Conservation (phyloP, 1,284 basidiomycete species). For the Irpex lacteus region DNA sequence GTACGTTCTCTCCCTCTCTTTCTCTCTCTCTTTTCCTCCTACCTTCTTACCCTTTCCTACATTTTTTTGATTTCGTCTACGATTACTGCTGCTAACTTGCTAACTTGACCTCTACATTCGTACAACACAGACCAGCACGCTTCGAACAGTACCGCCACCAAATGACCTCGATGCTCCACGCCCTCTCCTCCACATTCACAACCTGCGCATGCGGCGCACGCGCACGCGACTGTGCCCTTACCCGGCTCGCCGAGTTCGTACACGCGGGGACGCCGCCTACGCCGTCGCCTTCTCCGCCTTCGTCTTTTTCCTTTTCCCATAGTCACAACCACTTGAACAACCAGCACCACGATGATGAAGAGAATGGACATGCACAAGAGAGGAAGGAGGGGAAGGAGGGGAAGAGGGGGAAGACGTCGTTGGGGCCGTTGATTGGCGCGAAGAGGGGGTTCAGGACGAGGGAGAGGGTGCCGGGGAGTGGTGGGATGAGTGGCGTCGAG, state of each 20-base stretch:
- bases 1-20: constrained; percentile 38
- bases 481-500: constrained; percentile 65
- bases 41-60: background rate
- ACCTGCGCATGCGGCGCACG: constrained; percentile 73
- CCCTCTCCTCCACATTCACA: constrained; percentile 71
- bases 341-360: no score
- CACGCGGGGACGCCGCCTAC: constrained; percentile 28
- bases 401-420: constrained; percentile 35
- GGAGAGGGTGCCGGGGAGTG: constrained; percentile 48
- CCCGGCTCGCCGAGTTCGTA: constrained; percentile 65
- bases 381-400: background rate
- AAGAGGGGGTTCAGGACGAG: constrained; percentile 65
- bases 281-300: constrained; percentile 26
- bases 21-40: constrained; percentile 1
- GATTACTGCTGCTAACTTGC: no score
- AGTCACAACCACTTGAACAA: no score
- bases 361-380: background rate
- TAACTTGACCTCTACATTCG: no score
- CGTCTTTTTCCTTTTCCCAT: background rate
- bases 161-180: constrained; percentile 71
- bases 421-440: constrained; percentile 69
- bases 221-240: constrained; percentile 63
- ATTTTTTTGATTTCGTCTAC: no score
- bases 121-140: constrained; percentile 37
- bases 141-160: constrained; percentile 55